phyloP scores from a whole-genome alignment of 441 rosid genomes.

The Erysimum cheiri region DNA sequence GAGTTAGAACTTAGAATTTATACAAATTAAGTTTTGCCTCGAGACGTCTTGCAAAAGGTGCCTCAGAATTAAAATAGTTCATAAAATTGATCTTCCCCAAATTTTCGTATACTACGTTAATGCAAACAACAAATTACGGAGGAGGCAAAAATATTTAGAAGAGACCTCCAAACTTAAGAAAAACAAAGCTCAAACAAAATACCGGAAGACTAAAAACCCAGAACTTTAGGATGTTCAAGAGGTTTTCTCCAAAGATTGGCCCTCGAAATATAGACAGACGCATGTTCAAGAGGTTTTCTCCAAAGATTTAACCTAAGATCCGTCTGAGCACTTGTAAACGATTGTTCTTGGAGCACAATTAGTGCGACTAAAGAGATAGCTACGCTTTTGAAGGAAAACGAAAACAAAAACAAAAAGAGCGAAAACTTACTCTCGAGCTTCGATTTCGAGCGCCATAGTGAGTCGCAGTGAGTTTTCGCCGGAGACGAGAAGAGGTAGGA shows the following conservation, averaged over 20 bases:
- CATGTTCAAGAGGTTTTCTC: slow-evolving; percentile 5
- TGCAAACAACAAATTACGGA: neutral
- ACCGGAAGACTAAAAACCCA: neutral
- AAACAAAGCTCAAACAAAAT: neutral
- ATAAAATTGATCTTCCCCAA: too few species aligned
- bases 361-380: neutral
- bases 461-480: slow-evolving; percentile 26
- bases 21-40: neutral
- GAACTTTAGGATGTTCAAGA: too few species aligned
- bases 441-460: slow-evolving; percentile 87
- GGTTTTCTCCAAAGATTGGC: too few species aligned
- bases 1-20: neutral
- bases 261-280: neutral
- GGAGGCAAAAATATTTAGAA: neutral
- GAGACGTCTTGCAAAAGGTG: neutral
- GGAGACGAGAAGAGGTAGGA: slow-evolving; percentile 13
- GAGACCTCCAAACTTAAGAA: slow-evolving; percentile 1
- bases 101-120: neutral
- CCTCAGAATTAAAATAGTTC: too few species aligned
- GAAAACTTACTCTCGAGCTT: slow-evolving; percentile 86
- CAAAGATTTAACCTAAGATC: slow-evolving; percentile 31
- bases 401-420: neutral
- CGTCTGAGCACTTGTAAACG: slow-evolving; percentile 13
- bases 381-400: neutral
- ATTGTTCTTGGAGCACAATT: slow-evolving; percentile 7